phyloP scores from a whole-genome alignment of 768 basidiomycete species.

The Suillus subluteus region DNA sequence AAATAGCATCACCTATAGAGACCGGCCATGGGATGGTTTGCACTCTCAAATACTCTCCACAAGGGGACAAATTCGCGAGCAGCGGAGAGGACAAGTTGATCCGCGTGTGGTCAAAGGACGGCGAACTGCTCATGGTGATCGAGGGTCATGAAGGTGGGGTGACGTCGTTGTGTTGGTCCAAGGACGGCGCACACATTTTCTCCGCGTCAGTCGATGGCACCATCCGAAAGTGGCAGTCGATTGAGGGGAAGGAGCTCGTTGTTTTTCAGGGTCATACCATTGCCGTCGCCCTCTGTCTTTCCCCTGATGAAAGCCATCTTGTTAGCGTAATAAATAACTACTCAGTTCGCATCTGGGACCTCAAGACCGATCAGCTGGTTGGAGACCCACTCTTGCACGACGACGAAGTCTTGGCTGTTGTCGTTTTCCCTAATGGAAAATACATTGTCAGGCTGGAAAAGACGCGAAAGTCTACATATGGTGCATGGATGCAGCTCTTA shows the following conservation, averaged over 20 bases:
- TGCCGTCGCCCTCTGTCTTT: background rate
- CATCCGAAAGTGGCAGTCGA: background rate
- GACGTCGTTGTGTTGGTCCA: background rate
- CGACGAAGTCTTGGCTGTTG: no score
- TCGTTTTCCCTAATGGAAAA: no score
- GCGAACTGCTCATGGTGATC: background rate
- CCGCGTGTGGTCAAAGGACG: background rate
- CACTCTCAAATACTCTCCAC: background rate
- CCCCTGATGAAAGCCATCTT: background rate
- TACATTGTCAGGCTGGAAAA: no score
- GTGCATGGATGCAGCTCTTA: background rate
- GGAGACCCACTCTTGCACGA: background rate
- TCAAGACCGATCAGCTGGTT: background rate
- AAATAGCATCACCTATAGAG: background rate
- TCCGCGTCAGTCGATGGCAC: background rate
- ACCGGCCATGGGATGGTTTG: background rate
- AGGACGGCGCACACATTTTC: background rate
- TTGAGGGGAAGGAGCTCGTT: background rate
- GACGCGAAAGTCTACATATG: background rate
- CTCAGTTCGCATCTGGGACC: background rate
- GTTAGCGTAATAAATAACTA: background rate
- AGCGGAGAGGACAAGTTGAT: background rate
- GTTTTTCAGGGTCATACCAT: background rate
- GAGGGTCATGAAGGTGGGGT: background rate
- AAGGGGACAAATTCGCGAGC: background rate